These are phyloP conservation scores for Hypomontagnella monticulosa DNA, from an alignment of 495 filamentous ascomycete species.

Conservation along the genomic window DNA sequence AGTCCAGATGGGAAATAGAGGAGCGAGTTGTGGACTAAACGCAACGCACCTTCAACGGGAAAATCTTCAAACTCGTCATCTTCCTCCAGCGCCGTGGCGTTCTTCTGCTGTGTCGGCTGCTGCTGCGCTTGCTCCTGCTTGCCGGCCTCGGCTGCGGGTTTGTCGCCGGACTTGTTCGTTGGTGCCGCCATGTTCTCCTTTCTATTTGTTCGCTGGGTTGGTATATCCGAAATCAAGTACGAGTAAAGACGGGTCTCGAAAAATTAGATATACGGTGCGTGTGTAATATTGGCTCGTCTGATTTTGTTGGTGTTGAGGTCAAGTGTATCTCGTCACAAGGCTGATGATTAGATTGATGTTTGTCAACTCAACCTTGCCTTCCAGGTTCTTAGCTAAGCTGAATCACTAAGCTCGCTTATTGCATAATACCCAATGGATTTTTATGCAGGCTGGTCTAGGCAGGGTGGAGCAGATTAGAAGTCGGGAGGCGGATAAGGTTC, in stretches of 20 bases:
- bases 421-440: constrained; percentile 5
- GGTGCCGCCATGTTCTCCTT: constrained; percentile 38
- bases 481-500: constrained; percentile 18
- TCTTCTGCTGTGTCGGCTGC: constrained; percentile 44
- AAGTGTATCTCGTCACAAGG: constrained; percentile 2
- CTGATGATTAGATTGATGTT: constrained; percentile 16
- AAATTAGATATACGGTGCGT: no score
- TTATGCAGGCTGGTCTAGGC: no score
- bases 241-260: no score
- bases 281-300: no score
- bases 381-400: constrained; percentile 14
- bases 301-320: no score
- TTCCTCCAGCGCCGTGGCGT: constrained; percentile 78
- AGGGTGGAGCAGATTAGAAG: neutral
- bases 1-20: neutral
- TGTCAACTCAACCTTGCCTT: constrained; percentile 7
- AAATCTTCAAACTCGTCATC: constrained; percentile 99
- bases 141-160: constrained; percentile 57
- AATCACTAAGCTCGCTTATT: constrained; percentile 6
- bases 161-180: constrained; percentile 47
- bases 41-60: constrained; percentile 83
- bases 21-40: neutral
- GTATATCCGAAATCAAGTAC: no score
- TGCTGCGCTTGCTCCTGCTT: constrained; percentile 52
- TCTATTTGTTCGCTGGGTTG: neutral